A percentile compares a stretch with the other conserved stretches of the same genome.
Evolutionary conservation across 2,329 filamentous ascomycete genomes (phyloP).

Genomic region (Aspergillus pseudonomiae): DNA sequence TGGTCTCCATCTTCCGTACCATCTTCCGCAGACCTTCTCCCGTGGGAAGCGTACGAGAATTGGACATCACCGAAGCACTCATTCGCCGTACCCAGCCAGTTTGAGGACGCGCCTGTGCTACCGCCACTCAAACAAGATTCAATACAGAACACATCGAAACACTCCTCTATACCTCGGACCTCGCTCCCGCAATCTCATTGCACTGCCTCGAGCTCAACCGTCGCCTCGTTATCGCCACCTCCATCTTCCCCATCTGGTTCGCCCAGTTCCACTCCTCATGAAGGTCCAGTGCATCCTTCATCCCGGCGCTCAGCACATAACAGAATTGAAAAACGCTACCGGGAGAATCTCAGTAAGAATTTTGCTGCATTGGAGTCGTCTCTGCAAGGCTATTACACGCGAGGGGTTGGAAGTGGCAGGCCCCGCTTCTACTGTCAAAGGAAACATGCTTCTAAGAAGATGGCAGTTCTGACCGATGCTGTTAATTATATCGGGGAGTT

Average conservation of each 20-base stretch:
- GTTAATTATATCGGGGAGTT: slow-evolving; percentile 7
- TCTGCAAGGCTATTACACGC: slow-evolving; percentile 1
- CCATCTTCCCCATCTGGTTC: background rate
- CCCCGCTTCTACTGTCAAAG: background rate
- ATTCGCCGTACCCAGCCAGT: background rate
- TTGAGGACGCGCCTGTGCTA: background rate
- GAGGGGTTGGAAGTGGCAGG: background rate
- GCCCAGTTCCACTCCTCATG: background rate
- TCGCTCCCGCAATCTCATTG: background rate
- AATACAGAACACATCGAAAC: background rate
- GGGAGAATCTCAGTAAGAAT: slow-evolving; percentile 11
- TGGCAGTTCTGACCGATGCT: slow-evolving; percentile 6
- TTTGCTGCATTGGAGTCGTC: background rate
- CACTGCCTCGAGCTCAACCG: background rate
- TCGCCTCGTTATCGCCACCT: background rate
- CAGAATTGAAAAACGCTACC: slow-evolving; percentile 10
- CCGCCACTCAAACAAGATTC: background rate
- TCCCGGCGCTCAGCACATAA: slow-evolving; percentile 7
- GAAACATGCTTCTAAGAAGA: slow-evolving; percentile 9
- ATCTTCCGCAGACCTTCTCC: background rate
- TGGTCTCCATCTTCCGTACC: background rate
- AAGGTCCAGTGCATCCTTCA: background rate
- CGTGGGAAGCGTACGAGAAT: slow-evolving; percentile 2
- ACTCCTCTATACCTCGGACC: background rate
- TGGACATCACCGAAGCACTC: background rate